Evolutionary conservation across 108 stramenopile genomes (phyloP), one percentile per base, ranked within the genome.

Genomic region (Nitzschia sp.): DNA sequence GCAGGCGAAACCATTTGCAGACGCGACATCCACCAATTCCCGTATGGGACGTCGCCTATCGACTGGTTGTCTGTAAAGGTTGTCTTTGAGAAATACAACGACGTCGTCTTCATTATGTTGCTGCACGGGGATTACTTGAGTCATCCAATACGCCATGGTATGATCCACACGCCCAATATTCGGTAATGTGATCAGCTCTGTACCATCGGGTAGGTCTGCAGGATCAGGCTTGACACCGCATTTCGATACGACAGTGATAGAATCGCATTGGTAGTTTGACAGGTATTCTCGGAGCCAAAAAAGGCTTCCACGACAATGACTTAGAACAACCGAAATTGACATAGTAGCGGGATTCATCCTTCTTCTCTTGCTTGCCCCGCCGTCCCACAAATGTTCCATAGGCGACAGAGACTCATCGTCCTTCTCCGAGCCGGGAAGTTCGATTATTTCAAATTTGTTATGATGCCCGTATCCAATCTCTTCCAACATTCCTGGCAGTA

Each of bases 81-180:
- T 54, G 23, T 54, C 53, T 19, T 54, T 54, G 5, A 54, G 23
- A 24, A 54, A 54, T 19, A 54, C 18, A n/a, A 54, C n/a, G n/a
- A 54, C 21, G 6, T n/a, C 53, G 21, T 54, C n/a, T 23, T 54
- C 53, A 24, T 54, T 19, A 54, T n/a, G n/a, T n/a, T n/a, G n/a
- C n/a, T n/a, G n/a, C n/a, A n/a, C n/a, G n/a, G n/a, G n/a, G n/a
- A n/a, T n/a, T n/a, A n/a, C n/a, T n/a, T n/a, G n/a, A n/a, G 38
- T 13, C 38, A 42, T 42, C 38, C 38, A 42, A 13, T 42, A 42
- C 13, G 38, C 38, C 38, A 42, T 42, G 38, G 38, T 42, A 42
- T 42, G 38, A 13, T 42, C 38, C 9, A 6, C 6, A 13, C 38
- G 9, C 6, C 38, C 38, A 13, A 42, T 13, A 42, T 42, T 42